phyloP scores from a whole-genome alignment of 129 eudicot species.

The Saussurea involucrata region DNA sequence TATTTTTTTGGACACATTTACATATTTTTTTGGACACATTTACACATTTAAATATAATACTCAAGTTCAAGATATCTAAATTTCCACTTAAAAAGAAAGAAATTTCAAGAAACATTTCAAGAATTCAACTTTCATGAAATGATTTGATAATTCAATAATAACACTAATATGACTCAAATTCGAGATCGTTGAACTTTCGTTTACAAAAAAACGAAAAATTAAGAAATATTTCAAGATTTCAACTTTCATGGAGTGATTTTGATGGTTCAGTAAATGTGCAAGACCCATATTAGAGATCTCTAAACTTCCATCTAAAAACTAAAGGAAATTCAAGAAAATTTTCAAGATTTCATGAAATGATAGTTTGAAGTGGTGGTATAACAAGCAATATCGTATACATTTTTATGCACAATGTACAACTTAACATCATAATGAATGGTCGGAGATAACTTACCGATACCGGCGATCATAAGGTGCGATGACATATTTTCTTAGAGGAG shows the following conservation, averaged over 20 bases:
- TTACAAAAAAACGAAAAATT: too few relatives aligned
- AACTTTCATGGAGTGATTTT: neutral
- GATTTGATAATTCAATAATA: neutral
- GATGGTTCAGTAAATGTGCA: neutral
- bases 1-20: too few relatives aligned
- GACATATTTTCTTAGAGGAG: constrained; percentile 39
- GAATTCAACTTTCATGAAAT: neutral
- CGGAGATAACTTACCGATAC: constrained; percentile 44
- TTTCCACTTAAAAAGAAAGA: neutral
- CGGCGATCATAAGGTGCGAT: constrained; percentile 86
- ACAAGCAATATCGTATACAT: neutral
- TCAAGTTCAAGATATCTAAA: neutral
- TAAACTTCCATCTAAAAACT: neutral
- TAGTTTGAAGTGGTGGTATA: neutral
- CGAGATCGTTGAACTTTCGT: neutral
- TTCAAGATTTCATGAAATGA: neutral
- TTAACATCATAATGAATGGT: neutral
- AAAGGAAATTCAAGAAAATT: neutral
- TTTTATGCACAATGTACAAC: neutral
- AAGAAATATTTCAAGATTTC: neutral
- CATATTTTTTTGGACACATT: too few relatives aligned
- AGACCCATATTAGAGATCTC: neutral
- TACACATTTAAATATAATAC: neutral
- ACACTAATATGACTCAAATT: neutral
- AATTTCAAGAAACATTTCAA: neutral